phyloP scores from a whole-genome alignment of 768 basidiomycete genomes.

The Podaxis sp. region DNA sequence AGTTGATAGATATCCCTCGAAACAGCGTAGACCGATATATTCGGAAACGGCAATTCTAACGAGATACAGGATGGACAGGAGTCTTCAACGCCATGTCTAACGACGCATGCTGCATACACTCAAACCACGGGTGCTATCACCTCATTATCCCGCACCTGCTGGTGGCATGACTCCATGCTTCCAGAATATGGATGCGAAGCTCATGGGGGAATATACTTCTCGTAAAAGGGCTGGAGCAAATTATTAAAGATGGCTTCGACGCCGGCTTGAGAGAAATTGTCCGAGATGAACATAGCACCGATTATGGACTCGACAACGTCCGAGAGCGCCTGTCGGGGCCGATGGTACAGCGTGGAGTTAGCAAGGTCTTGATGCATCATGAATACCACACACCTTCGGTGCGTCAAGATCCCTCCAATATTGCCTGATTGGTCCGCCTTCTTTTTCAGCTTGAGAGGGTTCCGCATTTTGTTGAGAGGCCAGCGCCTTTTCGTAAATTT shows the following conservation, averaged over 20 bases:
- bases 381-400: slow-evolving; percentile 57
- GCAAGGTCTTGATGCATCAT: not conserved
- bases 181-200: slow-evolving; percentile 41
- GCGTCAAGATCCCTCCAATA: slow-evolving; percentile 78
- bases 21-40: not conserved
- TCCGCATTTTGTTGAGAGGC: slow-evolving; percentile 46
- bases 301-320: slow-evolving; percentile 80
- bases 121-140: not conserved
- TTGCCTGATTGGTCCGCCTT: slow-evolving; percentile 56
- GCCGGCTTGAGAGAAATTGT: slow-evolving; percentile 62
- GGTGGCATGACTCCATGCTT: slow-evolving; percentile 58
- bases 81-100: not conserved
- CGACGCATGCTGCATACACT: not conserved
- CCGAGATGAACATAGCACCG: slow-evolving; percentile 78
- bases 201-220: slow-evolving; percentile 50
- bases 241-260: slow-evolving; percentile 64
- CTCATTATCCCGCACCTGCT: slow-evolving; percentile 23
- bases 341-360: not conserved
- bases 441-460: slow-evolving; percentile 41
- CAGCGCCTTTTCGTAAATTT: slow-evolving; percentile 50
- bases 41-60: not conserved
- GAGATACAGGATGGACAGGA: not conserved
- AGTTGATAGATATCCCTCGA: not conserved
- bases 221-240: slow-evolving; percentile 74
- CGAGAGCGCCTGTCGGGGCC: slow-evolving; percentile 57